Base-by-base conservation (phyloP, 2,329 filamentous ascomycete genomes). In the Chrysoporthe austroafricana region DNA sequence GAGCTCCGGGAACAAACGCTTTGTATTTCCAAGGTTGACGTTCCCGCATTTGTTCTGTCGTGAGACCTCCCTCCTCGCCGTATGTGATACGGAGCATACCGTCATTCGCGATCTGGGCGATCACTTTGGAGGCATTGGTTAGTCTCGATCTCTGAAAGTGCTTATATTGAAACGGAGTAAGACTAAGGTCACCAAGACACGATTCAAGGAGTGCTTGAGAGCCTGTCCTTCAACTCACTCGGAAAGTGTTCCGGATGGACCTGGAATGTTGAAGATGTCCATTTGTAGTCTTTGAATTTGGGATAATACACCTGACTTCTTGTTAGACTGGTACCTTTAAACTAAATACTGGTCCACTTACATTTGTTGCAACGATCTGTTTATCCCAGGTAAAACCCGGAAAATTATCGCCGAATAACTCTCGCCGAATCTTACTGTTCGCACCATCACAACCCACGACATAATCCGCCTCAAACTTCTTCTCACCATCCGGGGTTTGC, bases 51-150 rank as follows among this genome's bases (percentile, higher is more conserved):
- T 86, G 78, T 46, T 84, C 82, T 11, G 71, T 75, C 0, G 76
- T 78, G 16, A 85, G 76, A 2, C 76, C 78, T 0, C 76, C 77
- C 1, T 77, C 74, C 71, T 86, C 84, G 46, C 82, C 83, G 69
- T 86, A 87, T 0, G 84, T 82, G 34, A 87, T 82, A 26, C 84
- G 81, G 77, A 83, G 85, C 6, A 86, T 73, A 0, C 82, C 83
- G 67, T 84, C 82, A 3, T 76, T 78, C 21, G 79, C 82, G 67
- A 85, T 83, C 52, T 79, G 81, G 0, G 84, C 84, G 8, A 82
- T 82, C 80, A 86, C 54, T 57, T 57, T 36, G 7, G 16, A n/a
- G 16, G 18, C 34, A 16, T 39, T 8, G 18, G 54, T 57, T 26
- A 57, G 54, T 84, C 73, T 82, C 16, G 34, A 39, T 32, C 1